Conservation (phyloP, 1,284 basidiomycete genomes). For the Malassezia equina region DNA sequence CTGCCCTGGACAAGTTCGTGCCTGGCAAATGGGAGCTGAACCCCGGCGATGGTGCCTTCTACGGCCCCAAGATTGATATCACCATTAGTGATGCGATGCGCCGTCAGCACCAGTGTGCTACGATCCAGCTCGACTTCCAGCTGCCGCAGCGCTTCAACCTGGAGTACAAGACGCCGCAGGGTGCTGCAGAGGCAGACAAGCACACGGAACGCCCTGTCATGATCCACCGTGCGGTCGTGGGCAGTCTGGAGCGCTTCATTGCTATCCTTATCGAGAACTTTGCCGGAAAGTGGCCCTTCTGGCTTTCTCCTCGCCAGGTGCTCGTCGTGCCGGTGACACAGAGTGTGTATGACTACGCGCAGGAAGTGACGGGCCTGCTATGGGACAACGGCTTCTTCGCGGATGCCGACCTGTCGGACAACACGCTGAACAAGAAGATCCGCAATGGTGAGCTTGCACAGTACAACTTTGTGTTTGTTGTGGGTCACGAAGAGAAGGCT, state of each 20-base stretch:
- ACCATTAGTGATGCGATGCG: constrained; percentile 85
- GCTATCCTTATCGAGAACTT: constrained; percentile 96
- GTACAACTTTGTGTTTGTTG: constrained; percentile 95
- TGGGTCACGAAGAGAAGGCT: constrained; percentile 83
- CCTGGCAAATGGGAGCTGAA: constrained; percentile 88
- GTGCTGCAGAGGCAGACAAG: constrained; percentile 44
- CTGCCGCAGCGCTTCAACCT: constrained; percentile 96
- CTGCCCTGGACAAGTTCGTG: constrained; percentile 74
- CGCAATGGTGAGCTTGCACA: constrained; percentile 42
- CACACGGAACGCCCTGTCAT: constrained; percentile 76
- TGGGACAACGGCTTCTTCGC: constrained; percentile 67
- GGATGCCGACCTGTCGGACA: constrained; percentile 82
- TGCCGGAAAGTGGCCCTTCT: constrained; percentile 98
- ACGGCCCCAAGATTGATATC: constrained; percentile 75
- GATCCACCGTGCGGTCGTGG: constrained; percentile 94
- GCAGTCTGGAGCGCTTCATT: constrained; percentile 88
- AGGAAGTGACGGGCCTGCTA: constrained; percentile 64
- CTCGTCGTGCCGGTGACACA: constrained; percentile 85
- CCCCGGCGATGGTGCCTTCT: constrained; percentile 80
- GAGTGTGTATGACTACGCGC: constrained; percentile 76
- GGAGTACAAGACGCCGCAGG: constrained; percentile 62
- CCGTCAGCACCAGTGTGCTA: constrained; percentile 87
- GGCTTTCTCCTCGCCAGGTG: constrained; percentile 89
- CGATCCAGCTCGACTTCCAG: constrained; percentile 98
- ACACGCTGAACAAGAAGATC: constrained; percentile 94